Conservation (phyloP, 2,329 filamentous ascomycete species). For the Trichocomaceae sp. region DNA sequence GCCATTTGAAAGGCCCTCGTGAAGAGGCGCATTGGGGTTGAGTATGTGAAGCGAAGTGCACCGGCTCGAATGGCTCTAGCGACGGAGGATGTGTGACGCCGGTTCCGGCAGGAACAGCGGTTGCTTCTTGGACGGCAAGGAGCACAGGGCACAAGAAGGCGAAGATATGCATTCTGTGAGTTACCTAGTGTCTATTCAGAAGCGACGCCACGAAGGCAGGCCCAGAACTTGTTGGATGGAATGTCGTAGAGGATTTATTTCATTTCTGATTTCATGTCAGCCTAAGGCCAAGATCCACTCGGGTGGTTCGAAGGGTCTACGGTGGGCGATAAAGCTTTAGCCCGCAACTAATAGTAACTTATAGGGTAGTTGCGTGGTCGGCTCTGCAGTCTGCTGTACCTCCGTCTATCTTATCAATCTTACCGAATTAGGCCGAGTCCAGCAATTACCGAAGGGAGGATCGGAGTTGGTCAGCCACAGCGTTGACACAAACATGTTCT, state of each 20-base stretch:
- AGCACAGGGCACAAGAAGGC: slow-evolving; percentile 17
- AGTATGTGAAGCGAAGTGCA: slow-evolving; percentile 23
- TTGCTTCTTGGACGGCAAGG: slow-evolving; percentile 15
- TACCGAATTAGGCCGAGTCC: too few species aligned
- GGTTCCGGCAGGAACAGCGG: slow-evolving; percentile 31
- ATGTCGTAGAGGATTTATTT: not conserved
- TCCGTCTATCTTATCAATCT: too few species aligned
- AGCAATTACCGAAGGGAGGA: not conserved
- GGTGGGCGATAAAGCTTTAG: too few species aligned
- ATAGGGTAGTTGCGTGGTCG: too few species aligned
- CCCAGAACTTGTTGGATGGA: not conserved
- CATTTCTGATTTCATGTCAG: not conserved
- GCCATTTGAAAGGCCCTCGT: slow-evolving; percentile 31
- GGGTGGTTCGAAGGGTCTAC: too few species aligned
- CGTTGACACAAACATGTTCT: not conserved
- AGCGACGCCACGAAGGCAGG: slow-evolving; percentile 11
- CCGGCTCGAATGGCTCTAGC: slow-evolving; percentile 27
- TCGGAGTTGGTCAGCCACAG: not conserved
- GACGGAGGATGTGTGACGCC: slow-evolving; percentile 24
- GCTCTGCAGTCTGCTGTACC: too few species aligned
- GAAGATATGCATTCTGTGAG: slow-evolving; percentile 18
- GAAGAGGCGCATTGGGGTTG: slow-evolving; percentile 24
- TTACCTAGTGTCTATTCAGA: not conserved
- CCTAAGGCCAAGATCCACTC: too few species aligned
- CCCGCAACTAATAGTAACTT: too few species aligned